A percentile compares a stretch with the other conserved stretches of the same genome.
These are phyloP conservation scores for Fusarium papillatum DNA, from an alignment of 2,329 filamentous ascomycete genomes.

Conservation along the genomic window DNA sequence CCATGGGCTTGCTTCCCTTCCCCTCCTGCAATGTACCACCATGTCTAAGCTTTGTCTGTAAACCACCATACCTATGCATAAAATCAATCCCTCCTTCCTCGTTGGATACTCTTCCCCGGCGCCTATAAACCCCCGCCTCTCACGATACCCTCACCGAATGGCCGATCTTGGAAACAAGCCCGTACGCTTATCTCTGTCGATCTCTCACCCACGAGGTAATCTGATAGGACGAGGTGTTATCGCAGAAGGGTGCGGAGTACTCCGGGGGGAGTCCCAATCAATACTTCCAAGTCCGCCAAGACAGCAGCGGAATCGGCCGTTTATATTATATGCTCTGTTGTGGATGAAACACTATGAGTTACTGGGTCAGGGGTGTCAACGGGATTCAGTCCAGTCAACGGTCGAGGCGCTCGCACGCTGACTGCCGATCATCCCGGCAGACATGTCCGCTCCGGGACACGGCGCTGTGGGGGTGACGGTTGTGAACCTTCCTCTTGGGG, in stretches of 20 bases:
- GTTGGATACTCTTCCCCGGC: conserved; percentile 22
- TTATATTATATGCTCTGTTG: neutral
- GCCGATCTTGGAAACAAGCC: conserved; percentile 21
- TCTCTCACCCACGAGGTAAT: conserved; percentile 34
- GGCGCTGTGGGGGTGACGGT: conserved; percentile 23
- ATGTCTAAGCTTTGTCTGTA: neutral
- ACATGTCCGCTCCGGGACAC: conserved; percentile 1
- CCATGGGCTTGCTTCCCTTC: neutral
- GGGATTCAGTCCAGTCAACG: conserved; percentile 28
- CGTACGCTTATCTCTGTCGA: conserved; percentile 12
- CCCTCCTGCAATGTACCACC: neutral
- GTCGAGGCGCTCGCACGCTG: conserved; percentile 26
- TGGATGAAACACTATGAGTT: neutral
- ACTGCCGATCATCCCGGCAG: conserved; percentile 18
- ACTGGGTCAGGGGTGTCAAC: neutral
- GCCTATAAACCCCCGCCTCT: conserved; percentile 8
- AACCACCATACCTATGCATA: neutral
- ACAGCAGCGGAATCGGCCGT: neutral
- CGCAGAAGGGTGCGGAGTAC: neutral
- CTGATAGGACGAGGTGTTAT: conserved; percentile 31
- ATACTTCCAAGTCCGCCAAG: neutral
- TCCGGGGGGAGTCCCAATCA: neutral
- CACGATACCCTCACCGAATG: conserved; percentile 24
- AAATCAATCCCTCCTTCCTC: conserved; percentile 29
- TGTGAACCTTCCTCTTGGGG: conserved; percentile 36